Evolutionary conservation across 2,329 filamentous ascomycete genomes (phyloP).

Genomic region (Ceratocystis papillata): DNA sequence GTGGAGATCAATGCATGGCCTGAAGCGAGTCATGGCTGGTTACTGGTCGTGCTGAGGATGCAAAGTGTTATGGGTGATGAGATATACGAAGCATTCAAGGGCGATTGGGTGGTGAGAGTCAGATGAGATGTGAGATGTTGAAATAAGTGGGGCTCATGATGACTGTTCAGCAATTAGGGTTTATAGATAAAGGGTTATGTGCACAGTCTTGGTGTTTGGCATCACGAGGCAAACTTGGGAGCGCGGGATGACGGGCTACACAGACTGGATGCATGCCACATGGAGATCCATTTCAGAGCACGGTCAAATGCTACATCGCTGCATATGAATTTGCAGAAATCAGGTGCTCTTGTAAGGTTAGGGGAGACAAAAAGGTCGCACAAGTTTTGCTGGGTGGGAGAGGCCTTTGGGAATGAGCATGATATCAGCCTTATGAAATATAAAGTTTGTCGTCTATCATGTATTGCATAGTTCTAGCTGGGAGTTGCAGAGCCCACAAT

Average conservation of each 20-base stretch:
- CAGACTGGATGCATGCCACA: background rate
- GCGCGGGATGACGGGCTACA: background rate
- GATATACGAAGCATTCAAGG: background rate
- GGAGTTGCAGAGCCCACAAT: background rate
- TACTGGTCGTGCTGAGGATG: slow-evolving; percentile 24
- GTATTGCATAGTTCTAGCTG: background rate
- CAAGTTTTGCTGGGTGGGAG: background rate
- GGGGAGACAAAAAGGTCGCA: background rate
- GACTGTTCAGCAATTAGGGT: background rate
- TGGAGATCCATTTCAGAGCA: background rate
- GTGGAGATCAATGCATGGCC: slow-evolving; percentile 94
- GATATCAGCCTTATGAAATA: background rate
- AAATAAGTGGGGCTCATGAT: slow-evolving; percentile 2
- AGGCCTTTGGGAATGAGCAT: background rate
- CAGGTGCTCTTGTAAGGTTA: background rate
- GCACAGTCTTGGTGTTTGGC: background rate
- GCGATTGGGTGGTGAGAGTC: background rate
- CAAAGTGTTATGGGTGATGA: background rate
- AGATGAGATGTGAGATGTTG: background rate
- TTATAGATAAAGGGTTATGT: background rate
- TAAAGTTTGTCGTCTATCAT: background rate
- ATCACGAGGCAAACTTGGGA: background rate
- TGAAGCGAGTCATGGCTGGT: slow-evolving; percentile 70
- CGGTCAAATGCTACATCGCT: background rate
- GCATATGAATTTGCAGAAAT: background rate